These are phyloP conservation scores for Starmerella ratchasimensis DNA, from an alignment of 805 yeast genomes.

Conservation along the genomic window DNA sequence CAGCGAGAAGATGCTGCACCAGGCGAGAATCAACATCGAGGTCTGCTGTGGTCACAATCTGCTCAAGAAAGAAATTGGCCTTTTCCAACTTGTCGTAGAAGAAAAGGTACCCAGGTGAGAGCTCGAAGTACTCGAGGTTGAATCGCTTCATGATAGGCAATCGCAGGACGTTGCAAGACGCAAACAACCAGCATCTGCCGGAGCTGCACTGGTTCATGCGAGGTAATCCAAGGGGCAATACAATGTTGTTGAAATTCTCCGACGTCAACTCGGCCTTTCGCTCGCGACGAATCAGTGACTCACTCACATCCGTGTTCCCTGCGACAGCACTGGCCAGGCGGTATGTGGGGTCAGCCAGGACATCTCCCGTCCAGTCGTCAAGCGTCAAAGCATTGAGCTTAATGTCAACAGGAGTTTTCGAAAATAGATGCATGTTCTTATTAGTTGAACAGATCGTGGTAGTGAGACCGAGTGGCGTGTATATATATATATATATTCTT, in stretches of 20 bases:
- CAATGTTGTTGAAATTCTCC: slow-evolving; percentile 32
- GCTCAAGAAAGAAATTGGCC: slow-evolving; percentile 66
- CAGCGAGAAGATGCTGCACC: slow-evolving; percentile 47
- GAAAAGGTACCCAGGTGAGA: slow-evolving; percentile 66
- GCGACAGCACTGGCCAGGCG: slow-evolving; percentile 25
- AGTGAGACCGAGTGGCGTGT: too few species aligned
- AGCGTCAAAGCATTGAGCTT: slow-evolving; percentile 16
- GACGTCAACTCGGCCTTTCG: slow-evolving; percentile 16
- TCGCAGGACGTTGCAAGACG: slow-evolving; percentile 63
- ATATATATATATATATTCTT: too few species aligned
- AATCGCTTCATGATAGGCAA: slow-evolving; percentile 46
- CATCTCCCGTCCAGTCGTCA: slow-evolving; percentile 20
- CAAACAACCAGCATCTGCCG: slow-evolving; percentile 86
- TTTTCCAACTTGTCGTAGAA: slow-evolving; percentile 81
- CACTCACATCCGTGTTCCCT: slow-evolving; percentile 21
- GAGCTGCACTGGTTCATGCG: slow-evolving; percentile 59
- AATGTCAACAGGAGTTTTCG: slow-evolving; percentile 5
- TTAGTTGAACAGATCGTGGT: too few species aligned
- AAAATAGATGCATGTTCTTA: slow-evolving; percentile 1
- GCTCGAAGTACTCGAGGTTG: slow-evolving; percentile 52
- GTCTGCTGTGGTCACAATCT: slow-evolving; percentile 52
- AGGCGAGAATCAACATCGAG: slow-evolving; percentile 58
- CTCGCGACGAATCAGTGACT: slow-evolving; percentile 23
- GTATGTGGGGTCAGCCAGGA: slow-evolving; percentile 21
- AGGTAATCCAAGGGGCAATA: slow-evolving; percentile 44